A percentile compares a stretch with the other conserved stretches of the same genome.
These are phyloP conservation scores for Alternaria viburni DNA, from an alignment of 2,329 filamentous ascomycete species.

Conservation along the genomic window DNA sequence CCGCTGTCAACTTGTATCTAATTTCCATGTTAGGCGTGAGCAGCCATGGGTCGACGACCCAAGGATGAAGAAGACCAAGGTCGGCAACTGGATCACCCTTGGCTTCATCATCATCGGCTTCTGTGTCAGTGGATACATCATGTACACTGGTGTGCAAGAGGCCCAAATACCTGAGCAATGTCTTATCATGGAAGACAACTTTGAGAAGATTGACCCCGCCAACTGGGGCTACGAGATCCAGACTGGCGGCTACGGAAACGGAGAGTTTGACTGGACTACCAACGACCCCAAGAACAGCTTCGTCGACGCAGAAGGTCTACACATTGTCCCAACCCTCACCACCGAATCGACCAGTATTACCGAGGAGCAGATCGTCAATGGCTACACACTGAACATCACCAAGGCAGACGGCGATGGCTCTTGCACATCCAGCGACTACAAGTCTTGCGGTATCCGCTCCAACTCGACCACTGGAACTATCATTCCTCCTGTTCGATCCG, in stretches of 20 bases:
- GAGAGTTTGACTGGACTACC: slow-evolving; percentile 75
- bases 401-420: slow-evolving; percentile 55
- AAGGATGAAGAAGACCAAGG: slow-evolving; percentile 28
- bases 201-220: slow-evolving; percentile 61
- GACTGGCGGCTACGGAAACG: slow-evolving; percentile 74
- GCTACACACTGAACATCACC: slow-evolving; percentile 36
- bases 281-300: slow-evolving; percentile 74
- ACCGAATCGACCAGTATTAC: slow-evolving; percentile 68
- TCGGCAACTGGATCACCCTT: slow-evolving; percentile 27
- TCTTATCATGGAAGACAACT: slow-evolving; percentile 63
- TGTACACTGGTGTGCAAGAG: slow-evolving; percentile 24
- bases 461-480: slow-evolving; percentile 77
- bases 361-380: slow-evolving; percentile 68
- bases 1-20: neutral
- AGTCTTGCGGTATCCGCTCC: slow-evolving; percentile 71
- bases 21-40: slow-evolving; percentile 19
- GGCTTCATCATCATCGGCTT: slow-evolving; percentile 19
- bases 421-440: slow-evolving; percentile 67
- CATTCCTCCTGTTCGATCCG: slow-evolving; percentile 77
- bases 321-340: slow-evolving; percentile 78
- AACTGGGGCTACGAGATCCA: slow-evolving; percentile 74
- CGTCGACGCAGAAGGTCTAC: slow-evolving; percentile 69
- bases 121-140: slow-evolving; percentile 23
- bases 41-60: slow-evolving; percentile 33
- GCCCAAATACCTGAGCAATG: slow-evolving; percentile 30